Evolutionary conservation across 208 protist species (phyloP), one percentile per base, ranked within the genome.

Genomic region (Trypanosoma brucei): DNA sequence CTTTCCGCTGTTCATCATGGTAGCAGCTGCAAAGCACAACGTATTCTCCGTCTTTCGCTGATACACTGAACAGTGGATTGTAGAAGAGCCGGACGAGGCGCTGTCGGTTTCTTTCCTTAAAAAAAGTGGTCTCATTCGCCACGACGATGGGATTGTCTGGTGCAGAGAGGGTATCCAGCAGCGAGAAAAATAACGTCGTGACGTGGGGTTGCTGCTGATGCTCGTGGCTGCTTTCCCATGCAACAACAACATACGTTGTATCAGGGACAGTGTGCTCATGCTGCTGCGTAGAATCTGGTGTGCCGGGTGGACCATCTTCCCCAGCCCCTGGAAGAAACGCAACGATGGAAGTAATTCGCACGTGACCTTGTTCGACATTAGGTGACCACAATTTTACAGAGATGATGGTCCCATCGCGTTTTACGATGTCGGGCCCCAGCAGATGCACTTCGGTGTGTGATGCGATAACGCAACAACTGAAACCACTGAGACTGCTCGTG

Each of bases 391-490:
- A 56, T 9, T 55, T 67, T 22, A 76, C 68, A 0, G 84, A 82
- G 53, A 75, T 36, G 48, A 91, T 68, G 3, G 66, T 42, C n/a
- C 76, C 74, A 36, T 77, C 69, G 39, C 59, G 49, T 5, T 50
- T 54, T 30, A 31, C 54, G 8, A 86, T 45, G 60, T 93, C 57
- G 0, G 87, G 87, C 11, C 87, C 84, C 14, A 91, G 54, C 5
- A 93, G 13, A 55, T 83, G 66, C 14, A 93, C 74, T n/a, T 61
- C 84, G 40, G 76, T 65, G 3, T 51, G 59, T 2, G 74, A 78
- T 3, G 75, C 87, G 9, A 86, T 62, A 8, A 93, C 50, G 44
- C 70, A 78, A 30, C 69, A 81, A 0, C 83, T 73, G 36, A 93
- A 81, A 40, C 73, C 74, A 36, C 59, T 48, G 2, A 39, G 33